A percentile compares a stretch with the other conserved stretches of the same genome.
Evolutionary conservation across 495 filamentous ascomycete species (phyloP).

Genomic region (Halenospora varia): DNA sequence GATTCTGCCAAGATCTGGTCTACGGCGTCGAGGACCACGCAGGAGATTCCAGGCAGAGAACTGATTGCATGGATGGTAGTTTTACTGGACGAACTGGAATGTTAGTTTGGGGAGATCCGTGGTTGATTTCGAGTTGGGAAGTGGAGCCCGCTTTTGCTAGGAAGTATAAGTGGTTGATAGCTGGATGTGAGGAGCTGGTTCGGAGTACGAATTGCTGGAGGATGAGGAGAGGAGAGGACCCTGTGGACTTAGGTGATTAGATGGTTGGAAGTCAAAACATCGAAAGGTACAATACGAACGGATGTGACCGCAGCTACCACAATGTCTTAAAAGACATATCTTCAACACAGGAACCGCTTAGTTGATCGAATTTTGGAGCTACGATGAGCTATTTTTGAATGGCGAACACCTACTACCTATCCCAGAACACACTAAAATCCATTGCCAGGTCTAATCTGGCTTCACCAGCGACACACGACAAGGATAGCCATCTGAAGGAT

Average conservation of each 20-base stretch:
- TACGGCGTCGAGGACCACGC: constrained; percentile 4
- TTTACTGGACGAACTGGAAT: constrained; percentile 19
- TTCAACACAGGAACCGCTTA: no score
- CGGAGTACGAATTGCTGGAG: constrained; percentile 41
- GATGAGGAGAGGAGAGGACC: constrained; percentile 7
- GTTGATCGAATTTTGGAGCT: no score
- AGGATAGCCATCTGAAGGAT: neutral
- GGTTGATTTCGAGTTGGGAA: constrained; percentile 38
- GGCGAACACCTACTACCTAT: no score
- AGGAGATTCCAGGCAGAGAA: neutral
- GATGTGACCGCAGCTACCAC: no score
- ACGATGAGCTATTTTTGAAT: no score
- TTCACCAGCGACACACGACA: no score
- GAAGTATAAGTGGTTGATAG: constrained; percentile 38
- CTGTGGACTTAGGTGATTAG: neutral
- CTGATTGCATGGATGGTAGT: neutral
- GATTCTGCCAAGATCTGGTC: constrained; percentile 5
- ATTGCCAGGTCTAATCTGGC: no score
- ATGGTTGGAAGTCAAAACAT: no score
- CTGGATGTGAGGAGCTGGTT: constrained; percentile 34
- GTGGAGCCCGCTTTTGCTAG: constrained; percentile 34
- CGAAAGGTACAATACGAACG: no score
- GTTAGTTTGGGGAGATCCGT: constrained; percentile 44
- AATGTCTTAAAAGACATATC: no score
- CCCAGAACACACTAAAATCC: no score